Percentiles rank a stretch among this genome's conserved stretches.
phyloP scores from a whole-genome alignment of 2,329 filamentous ascomycete species.

The Diaporthe caulivora region DNA sequence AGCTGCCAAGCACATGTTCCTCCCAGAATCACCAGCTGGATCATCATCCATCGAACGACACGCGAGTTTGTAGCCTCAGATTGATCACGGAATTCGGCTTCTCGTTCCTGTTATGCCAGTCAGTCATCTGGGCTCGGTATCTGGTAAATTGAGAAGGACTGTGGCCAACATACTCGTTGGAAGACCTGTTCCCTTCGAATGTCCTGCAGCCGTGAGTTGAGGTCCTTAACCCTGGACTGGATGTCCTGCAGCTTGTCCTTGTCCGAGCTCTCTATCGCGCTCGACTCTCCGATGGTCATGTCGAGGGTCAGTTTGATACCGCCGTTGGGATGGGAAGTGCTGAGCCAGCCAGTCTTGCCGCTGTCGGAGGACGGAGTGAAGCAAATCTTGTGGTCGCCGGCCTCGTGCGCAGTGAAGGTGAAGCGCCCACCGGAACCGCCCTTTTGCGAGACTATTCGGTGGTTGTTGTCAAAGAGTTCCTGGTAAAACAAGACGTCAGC shows the following conservation, averaged over 20 bases:
- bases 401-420: conserved; percentile 94
- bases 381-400: conserved; percentile 96
- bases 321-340: conserved; percentile 72
- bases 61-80: conserved; percentile 93
- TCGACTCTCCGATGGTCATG: conserved; percentile 93
- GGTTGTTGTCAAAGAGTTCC: conserved; percentile 97
- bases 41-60: conserved; percentile 92
- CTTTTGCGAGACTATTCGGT: conserved; percentile 91
- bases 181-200: conserved; percentile 96
- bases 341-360: conserved; percentile 79
- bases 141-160: background rate
- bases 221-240: conserved; percentile 86
- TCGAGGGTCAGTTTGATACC: conserved; percentile 89
- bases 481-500: conserved; percentile 46
- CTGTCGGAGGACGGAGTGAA: conserved; percentile 86
- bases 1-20: conserved; percentile 97
- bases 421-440: conserved; percentile 84
- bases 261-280: conserved; percentile 91
- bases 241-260: conserved; percentile 94
- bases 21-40: conserved; percentile 87
- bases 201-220: conserved; percentile 89
- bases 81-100: conserved; percentile 98
- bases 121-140: conserved; percentile 8
- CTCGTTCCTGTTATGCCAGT: conserved; percentile 78
- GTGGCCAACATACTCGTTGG: conserved; percentile 76